Conservation (phyloP, 306 rosid genomes). For the Sicyos edulis region DNA sequence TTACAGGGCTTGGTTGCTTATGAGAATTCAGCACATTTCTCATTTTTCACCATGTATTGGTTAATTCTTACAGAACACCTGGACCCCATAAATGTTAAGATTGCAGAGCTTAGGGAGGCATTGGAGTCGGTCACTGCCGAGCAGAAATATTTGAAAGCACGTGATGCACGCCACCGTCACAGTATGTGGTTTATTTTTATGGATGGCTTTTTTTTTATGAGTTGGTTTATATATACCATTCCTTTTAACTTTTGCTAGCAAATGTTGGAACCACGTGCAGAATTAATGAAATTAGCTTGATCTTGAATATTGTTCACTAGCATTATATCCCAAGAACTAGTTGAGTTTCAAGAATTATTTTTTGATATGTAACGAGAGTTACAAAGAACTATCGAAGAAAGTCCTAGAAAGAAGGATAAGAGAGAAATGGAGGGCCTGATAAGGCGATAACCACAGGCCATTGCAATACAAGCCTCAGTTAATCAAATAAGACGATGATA, state of each 20-base stretch:
- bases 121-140: constrained; percentile 86
- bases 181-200: constrained; percentile 51
- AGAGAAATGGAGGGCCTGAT: too few relatives aligned
- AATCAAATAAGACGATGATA: too few relatives aligned
- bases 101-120: constrained; percentile 97
- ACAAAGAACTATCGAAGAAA: too few relatives aligned
- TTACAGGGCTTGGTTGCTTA: neutral
- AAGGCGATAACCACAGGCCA: too few relatives aligned
- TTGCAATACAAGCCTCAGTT: too few relatives aligned
- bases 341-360: too few relatives aligned
- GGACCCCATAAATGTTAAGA: constrained; percentile 93
- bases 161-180: constrained; percentile 83
- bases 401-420: too few relatives aligned
- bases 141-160: constrained; percentile 91
- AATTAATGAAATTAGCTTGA: neutral
- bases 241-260: neutral
- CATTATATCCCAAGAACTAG: too few relatives aligned
- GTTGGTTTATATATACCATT: neutral
- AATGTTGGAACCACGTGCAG: neutral
- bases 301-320: too few relatives aligned
- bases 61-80: constrained; percentile 68
- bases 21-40: neutral
- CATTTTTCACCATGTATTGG: neutral
- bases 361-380: too few relatives aligned
- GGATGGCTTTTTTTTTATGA: neutral